Base-by-base conservation (phyloP, 2,329 filamentous ascomycete genomes). In the Colletotrichum kahawae region DNA sequence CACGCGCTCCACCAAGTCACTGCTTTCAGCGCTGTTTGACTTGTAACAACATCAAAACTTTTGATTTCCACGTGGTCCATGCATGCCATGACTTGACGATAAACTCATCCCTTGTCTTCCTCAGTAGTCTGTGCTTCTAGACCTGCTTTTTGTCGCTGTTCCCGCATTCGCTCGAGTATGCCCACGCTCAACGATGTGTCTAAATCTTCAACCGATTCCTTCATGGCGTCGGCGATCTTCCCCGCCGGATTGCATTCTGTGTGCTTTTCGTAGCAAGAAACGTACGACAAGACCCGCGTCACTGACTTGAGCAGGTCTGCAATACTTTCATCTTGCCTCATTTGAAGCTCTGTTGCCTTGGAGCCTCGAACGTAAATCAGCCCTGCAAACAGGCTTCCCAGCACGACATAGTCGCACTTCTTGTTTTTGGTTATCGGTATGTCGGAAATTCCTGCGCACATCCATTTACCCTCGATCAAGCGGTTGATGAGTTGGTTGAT, bases 261-360 rank as follows among this genome's bases (percentile, higher is more conserved):
- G 18, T 75, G 73, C 48, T 73, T 75, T 16, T 75, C 73, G 29
- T 73, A 73, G 63, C 73, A 75, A 7, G 63, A 68, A 12, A 65
- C 48, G 16, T 73, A 73, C 3, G 73, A 75, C 3, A 75, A 48
- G 4, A 73, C 73, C n/a, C 70, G 56, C 29, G 68, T 75, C 5
- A 75, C 63, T 4, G 73, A 75, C 21, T 72, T 71, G 16, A 73
- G 57, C 34, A 75, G 21, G 18, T 73, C 73, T 31, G 51, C 51
- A n/a, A 75, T 51, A 24, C 73, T 75, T 63, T 75, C 73, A 9
- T 64, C 73, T 4, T 27, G 4, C 48, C 70, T 64, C 38, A 73
- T 68, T 24, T 27, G 38, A 4, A 75, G 43, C 33, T 73, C 64
- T 4, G 70, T 72, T 18, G 63, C 34, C 16, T 71, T 57, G 13